Evolutionary conservation across 2,329 filamentous ascomycete genomes (phyloP).

Genomic region (Lecanicillium sp.): DNA sequence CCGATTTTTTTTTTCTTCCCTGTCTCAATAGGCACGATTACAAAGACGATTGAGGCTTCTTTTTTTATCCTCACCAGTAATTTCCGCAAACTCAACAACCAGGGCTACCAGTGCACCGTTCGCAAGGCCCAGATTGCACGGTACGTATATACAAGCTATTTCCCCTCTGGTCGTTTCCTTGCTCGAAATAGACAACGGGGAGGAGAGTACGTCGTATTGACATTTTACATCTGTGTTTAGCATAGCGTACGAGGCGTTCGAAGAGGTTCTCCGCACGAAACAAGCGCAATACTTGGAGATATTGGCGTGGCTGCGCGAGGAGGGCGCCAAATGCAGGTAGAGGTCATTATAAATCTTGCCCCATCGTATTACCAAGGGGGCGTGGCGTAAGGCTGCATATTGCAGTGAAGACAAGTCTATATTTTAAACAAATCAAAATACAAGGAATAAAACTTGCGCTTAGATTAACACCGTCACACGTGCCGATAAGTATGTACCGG

Average conservation of each 20-base stretch:
- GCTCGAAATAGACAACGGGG: neutral
- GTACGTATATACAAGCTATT: constrained; percentile 46
- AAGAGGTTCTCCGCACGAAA: constrained; percentile 58
- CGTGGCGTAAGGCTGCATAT: no score
- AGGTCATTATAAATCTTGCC: neutral
- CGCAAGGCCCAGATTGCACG: constrained; percentile 54
- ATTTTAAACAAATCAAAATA: no score
- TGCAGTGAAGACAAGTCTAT: no score
- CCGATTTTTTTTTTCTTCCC: neutral
- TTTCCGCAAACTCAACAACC: constrained; percentile 37
- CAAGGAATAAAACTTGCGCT: no score
- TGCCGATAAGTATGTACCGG: no score
- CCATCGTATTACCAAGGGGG: no score
- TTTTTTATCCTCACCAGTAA: constrained; percentile 57
- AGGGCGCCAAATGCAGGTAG: constrained; percentile 33
- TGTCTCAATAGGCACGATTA: constrained; percentile 49
- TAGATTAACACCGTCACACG: no score
- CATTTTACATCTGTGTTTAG: constrained; percentile 30
- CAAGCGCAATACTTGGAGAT: constrained; percentile 63
- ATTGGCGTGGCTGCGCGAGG: constrained; percentile 59
- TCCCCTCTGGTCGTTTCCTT: no score
- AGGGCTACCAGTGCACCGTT: constrained; percentile 53
- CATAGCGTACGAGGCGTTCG: constrained; percentile 66
- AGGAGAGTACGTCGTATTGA: neutral
- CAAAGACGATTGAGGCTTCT: constrained; percentile 59